These are phyloP conservation scores for Ambrosiella cleistominuta DNA, from an alignment of 2,329 filamentous ascomycete species.

Conservation along the genomic window DNA sequence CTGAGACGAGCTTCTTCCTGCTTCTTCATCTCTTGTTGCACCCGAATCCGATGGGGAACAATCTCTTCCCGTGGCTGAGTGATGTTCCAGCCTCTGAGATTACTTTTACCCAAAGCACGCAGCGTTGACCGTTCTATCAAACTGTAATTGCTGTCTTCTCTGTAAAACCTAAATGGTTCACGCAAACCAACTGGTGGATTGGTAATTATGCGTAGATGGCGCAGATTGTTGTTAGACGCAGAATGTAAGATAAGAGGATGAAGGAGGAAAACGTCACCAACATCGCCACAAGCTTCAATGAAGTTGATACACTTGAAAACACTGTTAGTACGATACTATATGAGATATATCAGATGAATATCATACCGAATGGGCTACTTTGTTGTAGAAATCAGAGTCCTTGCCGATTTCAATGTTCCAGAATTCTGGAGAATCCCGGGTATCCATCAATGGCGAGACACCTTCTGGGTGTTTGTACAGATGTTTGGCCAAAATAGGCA, in stretches of 20 bases:
- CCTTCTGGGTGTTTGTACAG: conserved; percentile 45
- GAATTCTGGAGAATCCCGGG: conserved; percentile 32
- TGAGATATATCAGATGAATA: background rate
- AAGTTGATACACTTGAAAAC: conserved; percentile 26
- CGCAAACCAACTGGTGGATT: conserved; percentile 28
- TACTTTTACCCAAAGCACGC: conserved; percentile 27
- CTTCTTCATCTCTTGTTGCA: conserved; percentile 17
- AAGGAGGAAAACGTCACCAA: conserved; percentile 40
- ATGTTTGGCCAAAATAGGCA: conserved; percentile 38
- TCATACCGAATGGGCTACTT: conserved; percentile 18
- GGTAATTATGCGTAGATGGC: conserved; percentile 17
- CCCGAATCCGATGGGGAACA: conserved; percentile 23
- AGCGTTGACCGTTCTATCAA: conserved; percentile 39
- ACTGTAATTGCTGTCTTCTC: conserved; percentile 30
- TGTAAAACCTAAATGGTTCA: conserved; percentile 22
- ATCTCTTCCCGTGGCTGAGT: conserved; percentile 30
- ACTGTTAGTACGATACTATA: background rate
- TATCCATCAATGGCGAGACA: conserved; percentile 46
- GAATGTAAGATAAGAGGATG: conserved; percentile 45
- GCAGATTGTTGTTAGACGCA: conserved; percentile 22
- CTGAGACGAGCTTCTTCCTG: conserved; percentile 28
- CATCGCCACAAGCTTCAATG: conserved; percentile 34
- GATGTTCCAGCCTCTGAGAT: conserved; percentile 34
- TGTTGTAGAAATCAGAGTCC: conserved; percentile 28
- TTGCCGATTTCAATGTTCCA: conserved; percentile 19